Conservation (phyloP, 2,329 filamentous ascomycete species). For the Curvularia spicifera region DNA sequence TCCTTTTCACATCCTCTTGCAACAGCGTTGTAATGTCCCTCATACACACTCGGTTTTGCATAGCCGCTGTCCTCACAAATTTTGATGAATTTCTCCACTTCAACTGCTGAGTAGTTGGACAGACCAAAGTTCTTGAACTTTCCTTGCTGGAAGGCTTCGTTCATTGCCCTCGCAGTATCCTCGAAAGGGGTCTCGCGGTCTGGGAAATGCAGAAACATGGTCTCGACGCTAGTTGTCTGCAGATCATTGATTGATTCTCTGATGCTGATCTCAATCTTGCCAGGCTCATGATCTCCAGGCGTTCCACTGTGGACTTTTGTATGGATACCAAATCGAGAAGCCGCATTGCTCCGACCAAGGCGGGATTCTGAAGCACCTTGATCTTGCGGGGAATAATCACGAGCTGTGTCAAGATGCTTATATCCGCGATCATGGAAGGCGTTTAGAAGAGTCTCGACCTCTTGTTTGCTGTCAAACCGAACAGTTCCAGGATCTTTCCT, state of each 20-base stretch:
- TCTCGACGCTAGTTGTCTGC: neutral
- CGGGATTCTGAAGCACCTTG: neutral
- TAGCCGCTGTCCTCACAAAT: neutral
- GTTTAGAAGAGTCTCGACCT: neutral
- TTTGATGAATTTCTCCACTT: neutral
- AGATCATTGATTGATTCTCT: neutral
- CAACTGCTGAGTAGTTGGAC: neutral
- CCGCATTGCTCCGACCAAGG: neutral
- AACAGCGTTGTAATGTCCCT: neutral
- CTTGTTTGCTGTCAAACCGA: neutral
- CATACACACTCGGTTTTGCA: neutral
- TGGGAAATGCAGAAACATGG: neutral
- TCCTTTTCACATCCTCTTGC: neutral
- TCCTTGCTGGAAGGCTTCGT: neutral
- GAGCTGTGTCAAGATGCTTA: neutral
- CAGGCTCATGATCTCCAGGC: neutral
- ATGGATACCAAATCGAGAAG: neutral
- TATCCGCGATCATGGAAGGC: neutral
- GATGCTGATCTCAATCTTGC: neutral
- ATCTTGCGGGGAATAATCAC: neutral
- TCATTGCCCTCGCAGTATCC: neutral
- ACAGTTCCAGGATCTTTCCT: neutral
- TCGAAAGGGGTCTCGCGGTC: neutral
- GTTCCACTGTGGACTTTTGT: neutral
- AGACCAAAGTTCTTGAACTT: neutral